Evolutionary conservation across 768 basidiomycete species (phyloP).

Genomic region (Rhodotorula babjevae): DNA sequence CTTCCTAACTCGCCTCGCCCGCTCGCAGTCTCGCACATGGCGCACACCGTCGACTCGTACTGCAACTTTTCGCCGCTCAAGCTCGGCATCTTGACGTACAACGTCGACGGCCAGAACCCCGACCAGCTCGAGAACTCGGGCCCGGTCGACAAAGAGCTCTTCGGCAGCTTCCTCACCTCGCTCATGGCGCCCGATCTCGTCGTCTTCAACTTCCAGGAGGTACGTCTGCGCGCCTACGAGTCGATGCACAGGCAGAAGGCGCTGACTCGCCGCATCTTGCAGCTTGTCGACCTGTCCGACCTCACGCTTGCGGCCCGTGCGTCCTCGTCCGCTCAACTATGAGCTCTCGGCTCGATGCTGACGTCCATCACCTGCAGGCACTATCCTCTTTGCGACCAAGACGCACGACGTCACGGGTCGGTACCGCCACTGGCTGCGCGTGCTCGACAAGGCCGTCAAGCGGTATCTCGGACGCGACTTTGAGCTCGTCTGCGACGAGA

Average conservation of each 20-base stretch:
- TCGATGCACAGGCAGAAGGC: too few species aligned
- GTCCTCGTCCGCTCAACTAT: slow-evolving; percentile 22
- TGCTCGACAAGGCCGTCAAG: slow-evolving; percentile 64
- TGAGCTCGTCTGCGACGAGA: slow-evolving; percentile 73
- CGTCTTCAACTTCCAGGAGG: slow-evolving; percentile 89
- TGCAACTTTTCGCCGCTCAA: slow-evolving; percentile 71
- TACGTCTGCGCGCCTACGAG: too few species aligned
- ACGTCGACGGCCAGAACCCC: slow-evolving; percentile 67
- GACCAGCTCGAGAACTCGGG: slow-evolving; percentile 69
- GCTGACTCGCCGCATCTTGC: neutral
- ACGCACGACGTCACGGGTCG: slow-evolving; percentile 80
- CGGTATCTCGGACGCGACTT: slow-evolving; percentile 70
- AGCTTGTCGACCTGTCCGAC: slow-evolving; percentile 74
- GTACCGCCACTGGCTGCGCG: slow-evolving; percentile 83
- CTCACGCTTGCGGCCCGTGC: slow-evolving; percentile 74
- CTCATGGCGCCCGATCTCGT: slow-evolving; percentile 78
- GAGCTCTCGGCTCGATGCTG: neutral
- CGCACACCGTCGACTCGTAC: slow-evolving; percentile 66
- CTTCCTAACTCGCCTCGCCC: neutral
- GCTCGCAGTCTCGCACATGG: slow-evolving; percentile 52
- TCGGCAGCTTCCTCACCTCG: slow-evolving; percentile 47
- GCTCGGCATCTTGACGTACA: slow-evolving; percentile 82
- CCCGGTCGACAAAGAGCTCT: slow-evolving; percentile 32
- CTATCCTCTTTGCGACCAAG: slow-evolving; percentile 70
- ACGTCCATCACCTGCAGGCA: slow-evolving; percentile 52